phyloP scores from a whole-genome alignment of 495 filamentous ascomycete species.

The Penicillium cosmopolitanum region DNA sequence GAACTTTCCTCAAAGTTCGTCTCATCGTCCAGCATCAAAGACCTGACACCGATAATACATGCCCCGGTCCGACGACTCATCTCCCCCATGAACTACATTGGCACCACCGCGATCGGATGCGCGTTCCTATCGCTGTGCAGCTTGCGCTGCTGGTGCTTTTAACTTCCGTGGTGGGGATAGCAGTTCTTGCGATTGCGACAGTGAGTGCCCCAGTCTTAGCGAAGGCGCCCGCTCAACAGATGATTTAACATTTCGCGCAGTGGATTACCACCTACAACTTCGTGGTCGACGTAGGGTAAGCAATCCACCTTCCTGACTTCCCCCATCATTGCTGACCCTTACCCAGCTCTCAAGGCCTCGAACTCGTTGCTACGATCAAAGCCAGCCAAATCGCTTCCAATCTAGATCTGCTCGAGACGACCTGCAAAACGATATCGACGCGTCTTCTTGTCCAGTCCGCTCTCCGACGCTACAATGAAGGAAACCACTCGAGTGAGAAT shows the following conservation, averaged over 20 bases:
- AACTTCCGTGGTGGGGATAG: slow-evolving; percentile 67
- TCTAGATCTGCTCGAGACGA: slow-evolving; percentile 72
- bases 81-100: slow-evolving; percentile 7
- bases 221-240: not conserved
- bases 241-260: slow-evolving; percentile 30
- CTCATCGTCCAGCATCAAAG: not conserved
- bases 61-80: not conserved
- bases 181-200: slow-evolving; percentile 66
- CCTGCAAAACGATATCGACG: slow-evolving; percentile 66
- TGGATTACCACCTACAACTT: slow-evolving; percentile 80
- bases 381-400: slow-evolving; percentile 77
- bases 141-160: slow-evolving; percentile 74
- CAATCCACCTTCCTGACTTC: slow-evolving; percentile 5
- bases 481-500: slow-evolving; percentile 54
- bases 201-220: slow-evolving; percentile 35
- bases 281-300: slow-evolving; percentile 64
- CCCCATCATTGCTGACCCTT: not conserved
- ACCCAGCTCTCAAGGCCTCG: slow-evolving; percentile 56
- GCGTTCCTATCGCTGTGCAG: slow-evolving; percentile 83
- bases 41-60: not conserved
- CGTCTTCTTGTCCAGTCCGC: slow-evolving; percentile 67
- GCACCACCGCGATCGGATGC: slow-evolving; percentile 53
- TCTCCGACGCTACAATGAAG: slow-evolving; percentile 62
- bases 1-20: not conserved
- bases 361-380: slow-evolving; percentile 83